Percentiles rank a stretch among this genome's conserved stretches.
Conservation (phyloP, 169 alveolate species). For the Toxoplasma gondii region DNA sequence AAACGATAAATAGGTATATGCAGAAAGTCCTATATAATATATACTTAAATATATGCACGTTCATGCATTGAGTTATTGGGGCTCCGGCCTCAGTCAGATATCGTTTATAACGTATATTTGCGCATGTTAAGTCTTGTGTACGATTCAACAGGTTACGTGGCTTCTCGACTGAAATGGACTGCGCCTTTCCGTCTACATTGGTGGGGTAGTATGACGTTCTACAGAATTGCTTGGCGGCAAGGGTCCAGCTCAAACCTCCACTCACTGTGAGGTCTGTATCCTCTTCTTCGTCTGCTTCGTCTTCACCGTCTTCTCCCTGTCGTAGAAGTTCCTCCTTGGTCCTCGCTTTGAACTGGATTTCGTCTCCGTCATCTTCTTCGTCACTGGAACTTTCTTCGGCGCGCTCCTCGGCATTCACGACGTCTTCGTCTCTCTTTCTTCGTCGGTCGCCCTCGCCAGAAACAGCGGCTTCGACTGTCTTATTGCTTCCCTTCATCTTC, state of each 20-base stretch:
- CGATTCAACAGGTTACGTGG: not conserved
- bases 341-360: constrained; percentile 1
- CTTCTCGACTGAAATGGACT: no score
- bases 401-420: not conserved
- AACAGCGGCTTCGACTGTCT: not conserved
- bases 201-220: not conserved
- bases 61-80: not conserved
- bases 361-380: constrained; percentile 36
- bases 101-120: no score
- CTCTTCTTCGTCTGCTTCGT: constrained; percentile 38
- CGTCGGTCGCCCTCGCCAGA: not conserved
- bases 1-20: not conserved
- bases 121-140: not conserved
- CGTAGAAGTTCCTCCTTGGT: not conserved
- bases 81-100: no score
- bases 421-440: not conserved
- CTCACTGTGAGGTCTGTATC: not conserved
- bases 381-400: not conserved
- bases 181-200: not conserved
- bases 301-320: constrained; percentile 24
- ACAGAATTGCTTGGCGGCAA: not conserved
- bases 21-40: no score
- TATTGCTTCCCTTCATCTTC: not conserved
- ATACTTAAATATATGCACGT: not conserved
- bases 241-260: not conserved